Percentiles rank a stretch among this genome's conserved stretches.
Conservation (phyloP, 768 basidiomycete species). For the Kwoniella bestiolae region DNA sequence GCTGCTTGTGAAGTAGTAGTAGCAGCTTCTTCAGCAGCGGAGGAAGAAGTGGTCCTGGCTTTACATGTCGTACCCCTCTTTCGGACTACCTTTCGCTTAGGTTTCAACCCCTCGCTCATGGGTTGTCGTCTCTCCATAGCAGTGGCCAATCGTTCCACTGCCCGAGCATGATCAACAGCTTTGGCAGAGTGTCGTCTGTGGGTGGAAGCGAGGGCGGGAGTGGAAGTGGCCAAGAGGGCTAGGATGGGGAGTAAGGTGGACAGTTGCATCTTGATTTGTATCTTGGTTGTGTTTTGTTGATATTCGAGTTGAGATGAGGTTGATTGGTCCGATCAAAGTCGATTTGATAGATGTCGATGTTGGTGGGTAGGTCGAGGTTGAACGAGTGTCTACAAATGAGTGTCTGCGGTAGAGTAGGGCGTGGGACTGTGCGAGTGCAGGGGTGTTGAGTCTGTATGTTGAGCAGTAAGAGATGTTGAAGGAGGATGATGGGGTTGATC, state of each 20-base stretch:
- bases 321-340: constrained; percentile 15
- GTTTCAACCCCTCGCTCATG: not conserved
- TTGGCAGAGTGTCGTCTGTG: constrained; percentile 28
- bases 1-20: constrained; percentile 2
- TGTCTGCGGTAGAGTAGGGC: constrained; percentile 11
- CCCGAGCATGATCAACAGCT: constrained; percentile 22
- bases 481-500: not conserved
- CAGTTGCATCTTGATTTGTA: constrained; percentile 36
- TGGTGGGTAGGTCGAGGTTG: constrained; percentile 1
- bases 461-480: not conserved
- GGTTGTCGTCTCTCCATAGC: constrained; percentile 17
- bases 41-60: constrained; percentile 13
- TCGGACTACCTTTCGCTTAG: constrained; percentile 11
- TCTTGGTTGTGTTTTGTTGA: not conserved
- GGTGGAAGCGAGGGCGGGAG: constrained; percentile 17
- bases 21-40: not conserved
- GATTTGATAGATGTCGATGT: not conserved
- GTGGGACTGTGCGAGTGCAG: constrained; percentile 4
- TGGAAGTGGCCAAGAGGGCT: constrained; percentile 27
- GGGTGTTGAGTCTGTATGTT: not conserved
- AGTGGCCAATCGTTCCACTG: constrained; percentile 16
- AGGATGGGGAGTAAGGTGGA: constrained; percentile 36
- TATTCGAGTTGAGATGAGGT: not conserved
- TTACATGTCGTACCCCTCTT: constrained; percentile 12
- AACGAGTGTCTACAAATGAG: constrained; percentile 23